phyloP scores from a whole-genome alignment of 768 basidiomycete genomes.

The Cantharellus anzutake region DNA sequence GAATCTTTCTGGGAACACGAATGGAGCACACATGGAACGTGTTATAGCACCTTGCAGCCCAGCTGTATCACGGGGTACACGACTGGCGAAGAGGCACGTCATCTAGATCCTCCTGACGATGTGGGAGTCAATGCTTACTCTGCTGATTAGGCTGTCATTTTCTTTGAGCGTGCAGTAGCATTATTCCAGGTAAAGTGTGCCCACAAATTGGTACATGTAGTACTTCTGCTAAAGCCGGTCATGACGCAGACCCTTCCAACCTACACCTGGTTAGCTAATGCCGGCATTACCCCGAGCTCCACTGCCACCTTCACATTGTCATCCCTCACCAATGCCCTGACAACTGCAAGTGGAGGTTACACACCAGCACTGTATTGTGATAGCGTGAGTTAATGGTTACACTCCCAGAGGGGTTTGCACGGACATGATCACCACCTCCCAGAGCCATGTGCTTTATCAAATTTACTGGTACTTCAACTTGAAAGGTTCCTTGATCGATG shows the following conservation, averaged over 20 bases:
- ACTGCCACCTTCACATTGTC: constrained; percentile 39
- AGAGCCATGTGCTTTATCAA: not conserved
- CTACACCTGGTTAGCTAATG: constrained; percentile 45
- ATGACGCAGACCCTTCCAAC: constrained; percentile 18
- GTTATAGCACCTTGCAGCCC: constrained; percentile 15
- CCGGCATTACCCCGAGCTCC: constrained; percentile 52
- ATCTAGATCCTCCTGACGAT: constrained; percentile 8
- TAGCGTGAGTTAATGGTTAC: constrained; percentile 11
- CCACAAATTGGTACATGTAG: no score
- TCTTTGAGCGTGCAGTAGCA: no score
- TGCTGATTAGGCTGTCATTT: no score
- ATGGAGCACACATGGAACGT: constrained; percentile 14
- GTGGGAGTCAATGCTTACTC: not conserved
- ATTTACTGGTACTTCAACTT: not conserved
- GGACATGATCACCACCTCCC: not conserved
- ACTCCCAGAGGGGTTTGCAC: not conserved
- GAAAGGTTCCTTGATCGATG: constrained; percentile 40
- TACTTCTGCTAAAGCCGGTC: no score
- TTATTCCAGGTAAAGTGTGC: no score
- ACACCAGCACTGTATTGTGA: constrained; percentile 31
- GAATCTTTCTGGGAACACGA: constrained; percentile 12
- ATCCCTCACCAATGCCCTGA: constrained; percentile 19
- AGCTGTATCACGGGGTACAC: constrained; percentile 11
- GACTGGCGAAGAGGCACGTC: constrained; percentile 11
- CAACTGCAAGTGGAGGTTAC: constrained; percentile 17